These are phyloP conservation scores for Trichoderma reesei DNA, from an alignment of 495 filamentous ascomycete species.

Conservation along the genomic window DNA sequence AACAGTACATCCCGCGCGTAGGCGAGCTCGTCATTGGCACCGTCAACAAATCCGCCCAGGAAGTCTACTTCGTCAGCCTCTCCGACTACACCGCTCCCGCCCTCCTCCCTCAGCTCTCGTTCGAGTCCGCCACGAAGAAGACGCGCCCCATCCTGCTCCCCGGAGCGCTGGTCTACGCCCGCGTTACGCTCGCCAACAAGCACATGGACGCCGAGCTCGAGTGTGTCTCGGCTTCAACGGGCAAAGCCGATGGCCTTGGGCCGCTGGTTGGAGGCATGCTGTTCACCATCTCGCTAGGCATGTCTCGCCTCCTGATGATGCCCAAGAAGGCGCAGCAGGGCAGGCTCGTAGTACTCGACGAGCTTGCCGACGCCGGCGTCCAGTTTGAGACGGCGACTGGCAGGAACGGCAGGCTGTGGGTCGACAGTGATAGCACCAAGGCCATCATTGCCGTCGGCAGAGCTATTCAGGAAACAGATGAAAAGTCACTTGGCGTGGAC, in stretches of 20 bases:
- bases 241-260: constrained; percentile 82
- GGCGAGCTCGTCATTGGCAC: constrained; percentile 81
- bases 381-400: constrained; percentile 91
- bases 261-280: constrained; percentile 80
- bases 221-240: constrained; percentile 76
- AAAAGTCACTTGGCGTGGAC: constrained; percentile 51
- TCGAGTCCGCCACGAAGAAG: constrained; percentile 86
- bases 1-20: constrained; percentile 63
- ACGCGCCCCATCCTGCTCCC: constrained; percentile 66
- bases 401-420: constrained; percentile 89
- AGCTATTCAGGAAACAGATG: constrained; percentile 68
- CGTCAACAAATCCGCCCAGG: constrained; percentile 60
- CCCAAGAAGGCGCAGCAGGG: constrained; percentile 52
- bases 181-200: constrained; percentile 61
- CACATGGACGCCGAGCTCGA: constrained; percentile 84
- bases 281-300: constrained; percentile 67
- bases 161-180: constrained; percentile 78
- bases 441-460: constrained; percentile 68
- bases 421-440: constrained; percentile 58
- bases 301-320: constrained; percentile 69
- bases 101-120: constrained; percentile 74
- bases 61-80: constrained; percentile 57
- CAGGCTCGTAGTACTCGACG: constrained; percentile 67
- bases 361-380: constrained; percentile 66
- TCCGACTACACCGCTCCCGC: constrained; percentile 62